phyloP scores from a whole-genome alignment of 179 eudicot species.

The Gypsophila paniculata region DNA sequence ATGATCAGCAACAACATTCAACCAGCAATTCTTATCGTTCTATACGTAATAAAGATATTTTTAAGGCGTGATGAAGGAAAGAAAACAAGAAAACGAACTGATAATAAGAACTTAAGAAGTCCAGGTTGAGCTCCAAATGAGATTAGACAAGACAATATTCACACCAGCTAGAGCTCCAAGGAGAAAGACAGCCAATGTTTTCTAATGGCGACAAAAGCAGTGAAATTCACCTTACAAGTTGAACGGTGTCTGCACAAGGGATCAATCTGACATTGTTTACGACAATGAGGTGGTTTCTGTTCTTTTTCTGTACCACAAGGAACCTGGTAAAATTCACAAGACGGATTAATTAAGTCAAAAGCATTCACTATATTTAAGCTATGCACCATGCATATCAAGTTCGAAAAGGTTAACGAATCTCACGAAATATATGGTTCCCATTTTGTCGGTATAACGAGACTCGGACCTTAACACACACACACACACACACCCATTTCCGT shows the following conservation, averaged over 20 bases:
- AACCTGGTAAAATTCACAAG: constrained; percentile 47
- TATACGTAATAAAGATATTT: background rate
- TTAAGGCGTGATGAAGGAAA: background rate
- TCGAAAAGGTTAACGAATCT: background rate
- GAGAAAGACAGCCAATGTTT: background rate
- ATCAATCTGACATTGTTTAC: constrained; percentile 56
- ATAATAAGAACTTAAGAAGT: too few relatives aligned
- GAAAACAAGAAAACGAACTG: background rate
- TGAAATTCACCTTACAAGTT: constrained; percentile 52
- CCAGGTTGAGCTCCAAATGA: background rate
- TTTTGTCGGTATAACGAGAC: too few relatives aligned
- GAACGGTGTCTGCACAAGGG: constrained; percentile 77
- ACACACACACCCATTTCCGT: too few relatives aligned
- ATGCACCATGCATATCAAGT: constrained; percentile 7
- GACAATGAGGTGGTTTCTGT: constrained; percentile 94
- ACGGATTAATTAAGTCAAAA: background rate
- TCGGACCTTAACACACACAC: too few relatives aligned
- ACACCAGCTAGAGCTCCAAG: constrained; percentile 7
- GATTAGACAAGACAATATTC: background rate
- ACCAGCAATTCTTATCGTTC: background rate
- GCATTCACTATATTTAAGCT: background rate
- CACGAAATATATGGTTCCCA: too few relatives aligned
- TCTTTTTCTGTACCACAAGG: constrained; percentile 93
- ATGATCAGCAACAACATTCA: background rate
- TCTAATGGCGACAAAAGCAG: background rate